These are phyloP conservation scores for Suillus spraguei DNA, from an alignment of 768 basidiomycete genomes.

Conservation along the genomic window DNA sequence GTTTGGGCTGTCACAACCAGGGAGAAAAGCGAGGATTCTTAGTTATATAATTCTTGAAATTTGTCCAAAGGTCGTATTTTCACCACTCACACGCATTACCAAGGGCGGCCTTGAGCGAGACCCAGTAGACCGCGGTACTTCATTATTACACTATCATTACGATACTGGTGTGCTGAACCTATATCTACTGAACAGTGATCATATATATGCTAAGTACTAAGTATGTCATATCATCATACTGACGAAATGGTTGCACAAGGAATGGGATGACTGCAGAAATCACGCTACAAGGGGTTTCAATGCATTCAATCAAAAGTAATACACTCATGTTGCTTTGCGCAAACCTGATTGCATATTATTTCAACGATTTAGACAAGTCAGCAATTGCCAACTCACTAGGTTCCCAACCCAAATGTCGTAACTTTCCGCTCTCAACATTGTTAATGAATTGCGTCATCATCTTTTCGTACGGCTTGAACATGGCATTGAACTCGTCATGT, in stretches of 20 bases:
- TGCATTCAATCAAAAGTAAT: neutral
- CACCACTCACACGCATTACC: neutral
- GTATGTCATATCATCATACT: neutral
- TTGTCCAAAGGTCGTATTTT: neutral
- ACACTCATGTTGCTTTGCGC: slow-evolving; percentile 8
- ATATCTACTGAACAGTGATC: neutral
- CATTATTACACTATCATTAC: neutral
- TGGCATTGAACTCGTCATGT: slow-evolving; percentile 21
- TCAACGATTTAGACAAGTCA: neutral
- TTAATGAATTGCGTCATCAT: slow-evolving; percentile 25
- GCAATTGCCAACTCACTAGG: slow-evolving; percentile 18
- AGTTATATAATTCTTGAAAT: neutral
- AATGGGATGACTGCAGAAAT: neutral
- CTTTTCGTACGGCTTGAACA: slow-evolving; percentile 21
- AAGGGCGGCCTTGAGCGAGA: neutral
- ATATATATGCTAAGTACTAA: neutral
- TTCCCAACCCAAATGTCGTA: slow-evolving; percentile 30
- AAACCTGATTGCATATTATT: neutral
- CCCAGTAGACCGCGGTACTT: neutral
- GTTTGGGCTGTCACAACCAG: slow-evolving; percentile 23
- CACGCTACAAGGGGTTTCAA: neutral
- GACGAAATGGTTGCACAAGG: neutral
- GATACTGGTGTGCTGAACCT: neutral
- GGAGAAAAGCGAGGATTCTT: neutral
- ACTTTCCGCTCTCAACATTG: slow-evolving; percentile 22